Base-by-base conservation (phyloP, 805 yeast species). In the Jamesozyma spencerorum region DNA sequence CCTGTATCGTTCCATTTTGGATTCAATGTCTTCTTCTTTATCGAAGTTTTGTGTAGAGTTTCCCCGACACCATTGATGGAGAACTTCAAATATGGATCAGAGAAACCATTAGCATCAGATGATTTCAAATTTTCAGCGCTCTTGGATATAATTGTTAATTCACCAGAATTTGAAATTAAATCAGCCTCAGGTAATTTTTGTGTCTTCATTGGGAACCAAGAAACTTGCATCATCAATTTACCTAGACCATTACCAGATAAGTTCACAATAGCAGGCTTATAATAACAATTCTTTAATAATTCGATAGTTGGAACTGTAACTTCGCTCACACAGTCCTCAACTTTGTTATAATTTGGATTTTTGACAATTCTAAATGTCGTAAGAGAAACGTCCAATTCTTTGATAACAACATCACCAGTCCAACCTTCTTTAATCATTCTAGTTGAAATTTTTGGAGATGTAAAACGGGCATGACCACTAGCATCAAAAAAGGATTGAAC, bases 91-190 rank as follows among this genome's bases (percentile, higher is more conserved):
- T 79, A 90, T 41, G 99, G 99, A 64, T 92, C 99, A 3, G 96
- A 85, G 58, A 83, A 82, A 38, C 97, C 97, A 51, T 81, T 81
- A 24, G 84, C 69, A 63, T 92, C 99, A n/a, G 88, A 94, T 12
- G 95, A 72, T 31, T 81, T 76, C 43, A 92, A 70, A 38, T 75
- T 74, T 13, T 71, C 71, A 2, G 92, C 97, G 37, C 70, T 68
- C 34, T 79, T 48, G 4, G 85, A 69, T 24, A 72, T 75, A 28
- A 87, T 70, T 18, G 69, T 70, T 49, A 90, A 62, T 22, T 65
- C 66, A 58, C 98, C 98, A 43, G 78, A 70, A 59, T 86, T 82
- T 37, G 80, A 73, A 47, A 80, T 75, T 33, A 82, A 69, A 62
- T 92, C 98, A 30, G 74, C 70, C 14, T 77, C 75, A 41, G 94